A percentile compares a stretch with the other conserved stretches of the same genome.
phyloP scores from a whole-genome alignment of 306 rosid genomes.

The Fagus sylvatica region DNA sequence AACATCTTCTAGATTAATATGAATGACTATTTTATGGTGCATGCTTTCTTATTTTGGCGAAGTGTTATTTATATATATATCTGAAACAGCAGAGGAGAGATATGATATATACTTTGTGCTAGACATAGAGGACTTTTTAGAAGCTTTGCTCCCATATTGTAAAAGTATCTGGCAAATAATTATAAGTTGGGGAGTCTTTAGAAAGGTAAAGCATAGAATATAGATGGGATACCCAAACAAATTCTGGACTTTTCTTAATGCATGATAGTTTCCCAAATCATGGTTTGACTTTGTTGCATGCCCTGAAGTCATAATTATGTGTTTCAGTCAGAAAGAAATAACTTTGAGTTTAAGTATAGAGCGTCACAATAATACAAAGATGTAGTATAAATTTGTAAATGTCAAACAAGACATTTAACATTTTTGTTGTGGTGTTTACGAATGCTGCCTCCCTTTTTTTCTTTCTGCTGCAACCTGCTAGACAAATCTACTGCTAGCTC shows the following conservation, averaged over 20 bases:
- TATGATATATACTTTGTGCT: background rate
- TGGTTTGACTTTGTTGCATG: background rate
- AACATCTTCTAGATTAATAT: background rate
- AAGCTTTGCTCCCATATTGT: background rate
- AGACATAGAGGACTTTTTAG: background rate
- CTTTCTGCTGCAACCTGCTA: conserved; percentile 10
- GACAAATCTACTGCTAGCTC: conserved; percentile 25
- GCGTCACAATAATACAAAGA: background rate
- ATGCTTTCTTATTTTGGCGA: background rate
- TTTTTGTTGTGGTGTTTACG: conserved; percentile 3
- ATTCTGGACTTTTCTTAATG: background rate
- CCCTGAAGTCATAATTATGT: background rate
- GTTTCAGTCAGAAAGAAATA: background rate
- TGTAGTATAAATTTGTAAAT: background rate
- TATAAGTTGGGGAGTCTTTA: background rate
- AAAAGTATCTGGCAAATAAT: background rate
- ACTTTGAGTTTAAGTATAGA: background rate
- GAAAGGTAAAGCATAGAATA: background rate
- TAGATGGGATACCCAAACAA: background rate
- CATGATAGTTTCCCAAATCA: background rate
- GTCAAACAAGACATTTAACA: conserved; percentile 21
- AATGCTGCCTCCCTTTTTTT: background rate
- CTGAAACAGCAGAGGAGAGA: background rate
- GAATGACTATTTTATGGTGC: background rate
- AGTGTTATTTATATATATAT: background rate